A percentile compares a stretch with the other conserved stretches of the same genome.
phyloP scores from a whole-genome alignment of 139 green algal species.

The Tetradesmus obliquus region DNA sequence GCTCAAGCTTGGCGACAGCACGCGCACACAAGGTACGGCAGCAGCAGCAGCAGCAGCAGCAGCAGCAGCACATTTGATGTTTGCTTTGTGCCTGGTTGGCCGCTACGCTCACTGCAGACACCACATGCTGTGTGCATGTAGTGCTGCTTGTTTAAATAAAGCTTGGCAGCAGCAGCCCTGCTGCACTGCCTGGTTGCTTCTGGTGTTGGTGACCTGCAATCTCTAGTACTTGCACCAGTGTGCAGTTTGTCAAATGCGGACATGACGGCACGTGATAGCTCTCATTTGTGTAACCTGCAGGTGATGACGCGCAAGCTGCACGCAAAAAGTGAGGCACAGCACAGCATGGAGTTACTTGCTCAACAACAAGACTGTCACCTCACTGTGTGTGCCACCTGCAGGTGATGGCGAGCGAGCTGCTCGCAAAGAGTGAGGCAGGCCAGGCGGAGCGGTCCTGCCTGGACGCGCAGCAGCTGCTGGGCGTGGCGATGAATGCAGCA shows the following conservation, averaged over 20 bases:
- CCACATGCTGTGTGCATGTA: too few relatives aligned
- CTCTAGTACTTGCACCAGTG: neutral
- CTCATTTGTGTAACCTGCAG: too few relatives aligned
- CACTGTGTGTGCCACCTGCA: neutral
- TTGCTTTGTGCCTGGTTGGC: too few relatives aligned
- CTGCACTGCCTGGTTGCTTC: neutral
- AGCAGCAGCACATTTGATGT: too few relatives aligned
- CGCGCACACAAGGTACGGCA: conserved; percentile 1
- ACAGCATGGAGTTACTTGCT: neutral
- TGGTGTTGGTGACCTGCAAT: neutral
- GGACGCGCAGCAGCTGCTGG: conserved; percentile 35
- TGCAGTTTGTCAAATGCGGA: too few relatives aligned
- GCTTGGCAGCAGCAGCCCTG: too few relatives aligned
- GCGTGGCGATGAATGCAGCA: neutral
- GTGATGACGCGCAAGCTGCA: too few relatives aligned
- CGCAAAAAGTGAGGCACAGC: too few relatives aligned
- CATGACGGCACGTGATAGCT: too few relatives aligned
- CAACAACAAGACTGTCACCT: neutral
- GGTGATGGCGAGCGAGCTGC: conserved; percentile 34
- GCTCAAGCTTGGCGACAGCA: conserved; percentile 1
- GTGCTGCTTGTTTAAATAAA: too few relatives aligned
- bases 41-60: neutral
- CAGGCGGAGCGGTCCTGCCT: neutral
- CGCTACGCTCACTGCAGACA: too few relatives aligned
- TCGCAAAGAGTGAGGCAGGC: conserved; percentile 12